phyloP scores from a whole-genome alignment of 331 rosid species.

The Stylosanthes scabra region DNA sequence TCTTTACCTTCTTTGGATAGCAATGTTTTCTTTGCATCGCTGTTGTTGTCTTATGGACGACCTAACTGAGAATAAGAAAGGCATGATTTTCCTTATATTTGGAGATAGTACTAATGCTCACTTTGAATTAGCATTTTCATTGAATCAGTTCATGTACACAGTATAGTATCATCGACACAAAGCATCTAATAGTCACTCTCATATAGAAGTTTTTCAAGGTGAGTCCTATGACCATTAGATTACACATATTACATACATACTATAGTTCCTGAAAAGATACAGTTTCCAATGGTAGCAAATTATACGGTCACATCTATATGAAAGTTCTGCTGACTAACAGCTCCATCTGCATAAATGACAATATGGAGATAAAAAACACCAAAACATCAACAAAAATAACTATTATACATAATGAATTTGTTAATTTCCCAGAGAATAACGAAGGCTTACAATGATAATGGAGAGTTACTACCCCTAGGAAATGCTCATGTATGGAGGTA shows the following conservation, averaged over 20 bases:
- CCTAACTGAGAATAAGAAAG: neutral
- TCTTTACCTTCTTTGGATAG: neutral
- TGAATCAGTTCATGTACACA: constrained; percentile 29
- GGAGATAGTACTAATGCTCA: neutral
- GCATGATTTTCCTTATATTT: neutral
- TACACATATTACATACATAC: constrained; percentile 28
- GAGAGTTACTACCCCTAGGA: constrained; percentile 29
- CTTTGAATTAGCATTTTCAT: neutral
- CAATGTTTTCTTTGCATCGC: neutral
- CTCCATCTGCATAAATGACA: constrained; percentile 38
- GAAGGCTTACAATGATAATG: constrained; percentile 38
- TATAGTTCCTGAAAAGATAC: constrained; percentile 27
- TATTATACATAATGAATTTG: constrained; percentile 1
- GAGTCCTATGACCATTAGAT: constrained; percentile 5
- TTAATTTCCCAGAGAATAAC: constrained; percentile 18
- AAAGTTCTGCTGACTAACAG: constrained; percentile 36
- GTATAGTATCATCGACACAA: constrained; percentile 11
- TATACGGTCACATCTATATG: constrained; percentile 1
- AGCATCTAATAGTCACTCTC: neutral
- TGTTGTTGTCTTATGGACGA: neutral
- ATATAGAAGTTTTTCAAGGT: neutral
- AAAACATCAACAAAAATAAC: constrained; percentile 1
- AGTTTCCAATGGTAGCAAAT: constrained; percentile 33
- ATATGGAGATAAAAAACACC: neutral
- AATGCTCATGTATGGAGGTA: constrained; percentile 78